Base-by-base conservation (phyloP, 78 protist genomes). In the Chrysochromulina parva region DNA sequence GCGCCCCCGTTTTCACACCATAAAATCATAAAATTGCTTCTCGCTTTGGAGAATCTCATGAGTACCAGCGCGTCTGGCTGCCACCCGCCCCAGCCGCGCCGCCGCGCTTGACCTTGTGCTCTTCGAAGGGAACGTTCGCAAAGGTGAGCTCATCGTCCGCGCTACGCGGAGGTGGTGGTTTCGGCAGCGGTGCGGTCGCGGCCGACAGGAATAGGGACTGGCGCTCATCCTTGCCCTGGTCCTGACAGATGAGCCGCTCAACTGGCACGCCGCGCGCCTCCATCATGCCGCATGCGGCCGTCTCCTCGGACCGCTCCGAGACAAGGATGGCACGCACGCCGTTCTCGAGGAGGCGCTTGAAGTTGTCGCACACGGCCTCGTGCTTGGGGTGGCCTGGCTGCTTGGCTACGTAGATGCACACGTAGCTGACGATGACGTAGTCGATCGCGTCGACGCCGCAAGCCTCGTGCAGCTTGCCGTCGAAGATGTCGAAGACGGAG, bases 61-160 rank as follows among this genome's bases (percentile, higher is more conserved):
- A 19, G 71, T 65, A 65, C 71, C 71, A 65, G 6, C 14, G 5
- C 28, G 71, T 65, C 24, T 65, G 71, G 14, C 71, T 65, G 71
- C 71, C 71, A 17, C 71, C 71, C 28, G 71, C 71, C n/a, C 71
- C 71, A 6, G 71, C 71, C 6, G 71, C 71, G 28, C 71, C 71
- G 71, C 71, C 71, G 2, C 71, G 71, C 71, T 65, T 65, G 71
- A 65, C 14, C 78, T 69, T 69, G 78, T 26, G 78, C 78, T 69
- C 78, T 20, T 69, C 78, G 16, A 20, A 69, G 1, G 78, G 78
- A 11, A 69, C 78, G 52, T 69, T 69, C 7, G 78, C 16, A 52
- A 69, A 69, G 6, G 78, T 26, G 78, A 69, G 28, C 28, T 26
- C 52, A 7, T 69, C 53, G 48, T 67, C 76, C 48, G n/a, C 76